These are phyloP conservation scores for Saturnispora sanitii DNA, from an alignment of 805 yeast genomes.

Conservation along the genomic window DNA sequence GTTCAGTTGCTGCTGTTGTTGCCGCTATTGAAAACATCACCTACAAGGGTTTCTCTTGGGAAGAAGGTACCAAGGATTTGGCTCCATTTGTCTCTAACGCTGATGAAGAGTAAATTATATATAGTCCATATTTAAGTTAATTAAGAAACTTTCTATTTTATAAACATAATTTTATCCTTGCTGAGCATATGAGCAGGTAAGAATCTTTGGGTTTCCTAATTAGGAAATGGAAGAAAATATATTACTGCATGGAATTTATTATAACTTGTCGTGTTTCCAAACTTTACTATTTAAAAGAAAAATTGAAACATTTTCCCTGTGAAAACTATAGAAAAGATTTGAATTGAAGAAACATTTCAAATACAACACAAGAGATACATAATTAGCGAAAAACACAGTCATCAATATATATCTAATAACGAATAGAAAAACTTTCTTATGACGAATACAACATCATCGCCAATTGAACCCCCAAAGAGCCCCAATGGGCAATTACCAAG, in stretches of 20 bases:
- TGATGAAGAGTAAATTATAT: constrained; percentile 26
- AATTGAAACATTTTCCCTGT: background rate
- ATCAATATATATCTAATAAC: background rate
- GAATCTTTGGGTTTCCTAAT: background rate
- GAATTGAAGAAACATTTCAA: too few relatives aligned
- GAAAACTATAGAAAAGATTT: too few relatives aligned
- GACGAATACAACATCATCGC: background rate
- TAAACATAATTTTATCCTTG: too few relatives aligned
- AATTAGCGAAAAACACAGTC: background rate
- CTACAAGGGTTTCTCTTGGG: constrained; percentile 71
- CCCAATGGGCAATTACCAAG: constrained; percentile 18
- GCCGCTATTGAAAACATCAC: constrained; percentile 69
- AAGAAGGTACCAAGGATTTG: constrained; percentile 68
- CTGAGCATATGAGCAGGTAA: constrained; percentile 1
- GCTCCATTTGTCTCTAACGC: constrained; percentile 64
- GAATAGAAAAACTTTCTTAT: too few relatives aligned
- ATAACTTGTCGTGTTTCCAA: background rate
- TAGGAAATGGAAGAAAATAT: background rate
- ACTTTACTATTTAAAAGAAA: too few relatives aligned
- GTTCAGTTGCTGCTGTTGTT: constrained; percentile 59
- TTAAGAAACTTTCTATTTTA: background rate
- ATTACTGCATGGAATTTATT: constrained; percentile 14
- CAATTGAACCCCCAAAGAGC: background rate
- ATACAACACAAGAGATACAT: background rate
- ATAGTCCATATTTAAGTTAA: background rate